Evolutionary conservation across 2,329 filamentous ascomycete species (phyloP).

Genomic region (Myriosclerotinia duriaeana): DNA sequence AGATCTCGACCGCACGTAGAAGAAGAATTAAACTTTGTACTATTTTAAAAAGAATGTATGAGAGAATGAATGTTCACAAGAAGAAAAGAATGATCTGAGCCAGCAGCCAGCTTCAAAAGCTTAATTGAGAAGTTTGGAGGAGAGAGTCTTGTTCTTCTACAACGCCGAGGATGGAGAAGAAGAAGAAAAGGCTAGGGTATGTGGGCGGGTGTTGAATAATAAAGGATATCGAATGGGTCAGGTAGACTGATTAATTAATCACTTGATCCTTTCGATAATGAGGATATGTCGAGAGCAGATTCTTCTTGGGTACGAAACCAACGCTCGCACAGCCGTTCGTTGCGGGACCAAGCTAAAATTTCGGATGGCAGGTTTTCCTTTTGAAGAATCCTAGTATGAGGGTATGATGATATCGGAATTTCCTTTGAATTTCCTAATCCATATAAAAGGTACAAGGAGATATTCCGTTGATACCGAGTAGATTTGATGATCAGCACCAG

Average conservation of each 20-base stretch:
- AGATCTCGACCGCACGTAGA: background rate
- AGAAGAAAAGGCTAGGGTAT: slow-evolving; percentile 39
- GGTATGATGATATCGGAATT: background rate
- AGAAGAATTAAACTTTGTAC: slow-evolving; percentile 36
- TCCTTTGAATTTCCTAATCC: background rate
- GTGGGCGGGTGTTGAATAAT: slow-evolving; percentile 37
- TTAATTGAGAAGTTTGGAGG: slow-evolving; percentile 43
- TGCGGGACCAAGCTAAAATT: slow-evolving; percentile 25
- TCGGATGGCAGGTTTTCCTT: slow-evolving; percentile 36
- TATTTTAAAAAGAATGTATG: slow-evolving; percentile 27
- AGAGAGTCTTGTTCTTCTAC: slow-evolving; percentile 47
- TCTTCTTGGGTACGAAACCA: slow-evolving; percentile 22
- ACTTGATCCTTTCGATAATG: slow-evolving; percentile 5
- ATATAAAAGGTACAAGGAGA: background rate
- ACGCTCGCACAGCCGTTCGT: slow-evolving; percentile 33
- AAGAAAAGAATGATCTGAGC: slow-evolving; percentile 57
- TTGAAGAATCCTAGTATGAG: slow-evolving; percentile 27
- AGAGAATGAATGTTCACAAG: slow-evolving; percentile 39
- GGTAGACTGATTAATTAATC: background rate
- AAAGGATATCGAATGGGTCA: slow-evolving; percentile 23
- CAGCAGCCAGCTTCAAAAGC: slow-evolving; percentile 47
- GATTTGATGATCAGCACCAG: slow-evolving; percentile 25
- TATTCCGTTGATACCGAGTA: background rate
- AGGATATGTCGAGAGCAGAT: background rate
- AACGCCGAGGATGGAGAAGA: slow-evolving; percentile 44